A percentile compares a stretch with the other conserved stretches of the same genome.
Evolutionary conservation across 768 basidiomycete species (phyloP).

Genomic region (Kwoniella sp.): DNA sequence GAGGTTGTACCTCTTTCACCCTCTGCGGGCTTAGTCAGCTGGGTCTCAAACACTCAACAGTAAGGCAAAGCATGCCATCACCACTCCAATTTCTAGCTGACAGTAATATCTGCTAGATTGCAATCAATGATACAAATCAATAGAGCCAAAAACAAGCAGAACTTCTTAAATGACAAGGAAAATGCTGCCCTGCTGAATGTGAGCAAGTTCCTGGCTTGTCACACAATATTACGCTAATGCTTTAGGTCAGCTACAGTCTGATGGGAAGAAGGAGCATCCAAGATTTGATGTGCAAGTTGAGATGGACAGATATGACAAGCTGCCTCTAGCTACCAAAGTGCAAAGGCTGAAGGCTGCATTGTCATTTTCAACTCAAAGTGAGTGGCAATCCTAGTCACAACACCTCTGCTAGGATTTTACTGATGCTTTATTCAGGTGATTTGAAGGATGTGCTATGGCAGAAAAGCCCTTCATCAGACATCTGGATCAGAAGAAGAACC

Average conservation of each 20-base stretch:
- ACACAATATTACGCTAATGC: not conserved
- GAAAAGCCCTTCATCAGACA: constrained; percentile 51
- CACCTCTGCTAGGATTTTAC: constrained; percentile 6
- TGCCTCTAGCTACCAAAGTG: constrained; percentile 45
- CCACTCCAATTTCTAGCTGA: not conserved
- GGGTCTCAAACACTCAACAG: constrained; percentile 54
- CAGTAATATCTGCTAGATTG: constrained; percentile 25
- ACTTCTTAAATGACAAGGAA: constrained; percentile 45
- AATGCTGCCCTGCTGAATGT: constrained; percentile 52
- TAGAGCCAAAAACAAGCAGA: constrained; percentile 42
- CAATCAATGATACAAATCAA: constrained; percentile 48
- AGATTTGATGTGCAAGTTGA: constrained; percentile 38
- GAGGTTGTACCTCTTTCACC: constrained; percentile 51
- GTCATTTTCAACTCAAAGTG: constrained; percentile 51
- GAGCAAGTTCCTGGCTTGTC: constrained; percentile 9
- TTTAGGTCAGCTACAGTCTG: not conserved
- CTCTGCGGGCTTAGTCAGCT: constrained; percentile 47
- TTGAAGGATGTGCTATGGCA: constrained; percentile 54
- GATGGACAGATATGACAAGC: constrained; percentile 48
- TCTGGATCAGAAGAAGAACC: constrained; percentile 53
- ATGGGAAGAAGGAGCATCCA: constrained; percentile 17
- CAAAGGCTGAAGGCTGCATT: constrained; percentile 44
- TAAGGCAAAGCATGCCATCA: constrained; percentile 15
- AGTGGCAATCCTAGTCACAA: constrained; percentile 4
- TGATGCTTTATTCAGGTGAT: constrained; percentile 35